These are phyloP conservation scores for Pseudonectria foliicola DNA, from an alignment of 2,329 filamentous ascomycete species.

Conservation along the genomic window DNA sequence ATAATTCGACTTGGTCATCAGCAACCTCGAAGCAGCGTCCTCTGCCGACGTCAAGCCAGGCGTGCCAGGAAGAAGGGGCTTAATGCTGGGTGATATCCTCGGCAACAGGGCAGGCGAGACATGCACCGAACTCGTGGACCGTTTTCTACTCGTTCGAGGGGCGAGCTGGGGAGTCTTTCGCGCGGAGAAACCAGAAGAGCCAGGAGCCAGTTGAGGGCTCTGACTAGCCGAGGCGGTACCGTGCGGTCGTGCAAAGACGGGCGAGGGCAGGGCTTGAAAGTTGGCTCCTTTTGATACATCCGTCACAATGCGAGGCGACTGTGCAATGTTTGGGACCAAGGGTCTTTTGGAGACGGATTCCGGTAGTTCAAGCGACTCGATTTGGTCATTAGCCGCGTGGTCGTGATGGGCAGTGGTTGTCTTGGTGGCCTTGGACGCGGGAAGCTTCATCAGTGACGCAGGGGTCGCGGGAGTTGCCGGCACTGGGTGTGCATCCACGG, in stretches of 20 bases:
- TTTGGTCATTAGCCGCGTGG: slow-evolving; percentile 41
- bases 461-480: slow-evolving; percentile 70
- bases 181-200: slow-evolving; percentile 37
- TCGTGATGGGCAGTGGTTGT: slow-evolving; percentile 34
- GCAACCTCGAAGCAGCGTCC: slow-evolving; percentile 61
- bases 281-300: slow-evolving; percentile 42
- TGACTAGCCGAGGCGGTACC: slow-evolving; percentile 49
- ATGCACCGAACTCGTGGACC: slow-evolving; percentile 67
- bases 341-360: slow-evolving; percentile 49
- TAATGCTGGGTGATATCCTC: slow-evolving; percentile 89
- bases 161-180: slow-evolving; percentile 51
- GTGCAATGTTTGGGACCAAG: slow-evolving; percentile 32
- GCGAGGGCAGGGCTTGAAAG: slow-evolving; percentile 43
- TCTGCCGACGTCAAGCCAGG: slow-evolving; percentile 45
- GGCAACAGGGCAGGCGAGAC: slow-evolving; percentile 81
- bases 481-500: slow-evolving; percentile 29
- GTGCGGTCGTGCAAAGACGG: slow-evolving; percentile 34
- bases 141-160: slow-evolving; percentile 58
- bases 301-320: slow-evolving; percentile 30
- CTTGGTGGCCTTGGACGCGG: slow-evolving; percentile 46
- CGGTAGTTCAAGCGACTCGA: slow-evolving; percentile 60
- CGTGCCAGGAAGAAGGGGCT: slow-evolving; percentile 68
- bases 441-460: slow-evolving; percentile 77
- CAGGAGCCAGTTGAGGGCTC: slow-evolving; percentile 55
- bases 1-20: slow-evolving; percentile 95